These are phyloP conservation scores for Farysia itapuensis DNA, from an alignment of 1,284 basidiomycete species.

Conservation along the genomic window DNA sequence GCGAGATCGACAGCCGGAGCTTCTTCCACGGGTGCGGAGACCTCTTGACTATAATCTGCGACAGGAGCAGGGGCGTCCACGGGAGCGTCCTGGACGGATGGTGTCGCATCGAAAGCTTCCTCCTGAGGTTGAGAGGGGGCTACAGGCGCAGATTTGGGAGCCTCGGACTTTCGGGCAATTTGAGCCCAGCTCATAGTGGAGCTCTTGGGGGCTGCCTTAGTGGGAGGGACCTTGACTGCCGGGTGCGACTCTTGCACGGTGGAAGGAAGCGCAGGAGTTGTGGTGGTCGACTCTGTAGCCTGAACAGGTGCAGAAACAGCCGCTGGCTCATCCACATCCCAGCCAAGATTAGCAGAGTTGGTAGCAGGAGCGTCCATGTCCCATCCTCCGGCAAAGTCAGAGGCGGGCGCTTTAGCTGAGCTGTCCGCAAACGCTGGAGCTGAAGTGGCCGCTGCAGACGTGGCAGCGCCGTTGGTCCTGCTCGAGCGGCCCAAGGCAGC, in stretches of 20 bases:
- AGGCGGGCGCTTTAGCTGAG: slow-evolving; percentile 19
- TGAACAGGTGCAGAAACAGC: slow-evolving; percentile 5
- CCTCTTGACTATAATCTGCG: not conserved
- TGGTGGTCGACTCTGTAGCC: slow-evolving; percentile 24
- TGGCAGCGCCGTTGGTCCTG: slow-evolving; percentile 19
- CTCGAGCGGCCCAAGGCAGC: slow-evolving; percentile 37
- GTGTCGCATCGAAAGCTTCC: slow-evolving; percentile 7
- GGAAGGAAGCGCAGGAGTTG: slow-evolving; percentile 26
- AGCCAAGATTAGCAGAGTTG: too few relatives aligned
- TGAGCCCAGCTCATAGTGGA: slow-evolving; percentile 57
- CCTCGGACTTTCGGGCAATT: slow-evolving; percentile 53
- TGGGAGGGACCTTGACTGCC: slow-evolving; percentile 41
- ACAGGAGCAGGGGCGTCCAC: slow-evolving; percentile 9
- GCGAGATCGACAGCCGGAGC: not conserved
- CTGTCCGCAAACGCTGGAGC: too few relatives aligned
- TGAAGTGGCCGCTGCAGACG: slow-evolving; percentile 22
- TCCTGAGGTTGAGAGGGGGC: slow-evolving; percentile 1
- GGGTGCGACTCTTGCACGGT: slow-evolving; percentile 14
- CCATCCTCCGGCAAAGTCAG: slow-evolving; percentile 5
- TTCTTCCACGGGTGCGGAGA: not conserved
- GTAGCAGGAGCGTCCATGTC: slow-evolving; percentile 12
- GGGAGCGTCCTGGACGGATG: slow-evolving; percentile 7
- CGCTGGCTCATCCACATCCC: too few relatives aligned
- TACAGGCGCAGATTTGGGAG: slow-evolving; percentile 36
- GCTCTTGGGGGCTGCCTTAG: slow-evolving; percentile 18